Evolutionary conservation across 176 grass and related monocot genomes (phyloP).

Genomic region (Pharus latifolius): DNA sequence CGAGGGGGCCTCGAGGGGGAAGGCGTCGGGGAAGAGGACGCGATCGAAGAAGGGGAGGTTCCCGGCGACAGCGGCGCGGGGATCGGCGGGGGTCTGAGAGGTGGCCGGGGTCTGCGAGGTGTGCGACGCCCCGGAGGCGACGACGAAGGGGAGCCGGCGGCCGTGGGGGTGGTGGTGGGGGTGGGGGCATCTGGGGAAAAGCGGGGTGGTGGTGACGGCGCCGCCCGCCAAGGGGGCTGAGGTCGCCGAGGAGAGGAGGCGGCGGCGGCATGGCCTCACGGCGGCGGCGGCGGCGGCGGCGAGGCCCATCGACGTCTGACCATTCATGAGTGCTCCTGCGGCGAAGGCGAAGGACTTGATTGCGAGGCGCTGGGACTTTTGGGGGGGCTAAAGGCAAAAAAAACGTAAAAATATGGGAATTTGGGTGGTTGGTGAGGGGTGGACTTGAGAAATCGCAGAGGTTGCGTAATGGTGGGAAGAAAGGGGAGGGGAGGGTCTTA

Average conservation of each 20-base stretch:
- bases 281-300: conserved; percentile 35
- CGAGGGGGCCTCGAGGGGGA: neutral
- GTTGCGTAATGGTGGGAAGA: neutral
- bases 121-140: conserved; percentile 20
- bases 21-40: conserved; percentile 27
- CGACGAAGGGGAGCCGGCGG: conserved; percentile 14
- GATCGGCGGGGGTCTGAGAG: conserved; percentile 18
- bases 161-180: conserved; percentile 8
- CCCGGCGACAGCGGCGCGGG: conserved; percentile 13
- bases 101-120: conserved; percentile 11
- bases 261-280: conserved; percentile 51
- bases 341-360: conserved; percentile 10
- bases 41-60: conserved; percentile 41
- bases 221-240: neutral
- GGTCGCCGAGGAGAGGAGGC: conserved; percentile 32
- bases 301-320: conserved; percentile 54
- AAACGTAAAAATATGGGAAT: neutral
- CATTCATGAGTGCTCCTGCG: conserved; percentile 43
- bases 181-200: conserved; percentile 36
- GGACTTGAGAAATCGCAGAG: neutral
- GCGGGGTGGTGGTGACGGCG: neutral
- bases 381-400: neutral
- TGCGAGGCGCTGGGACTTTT: neutral
- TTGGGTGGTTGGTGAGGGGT: neutral
- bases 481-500: neutral